These are phyloP conservation scores for Cinnamomum chago DNA, from an alignment of 164 flowering plant species.

Conservation along the genomic window DNA sequence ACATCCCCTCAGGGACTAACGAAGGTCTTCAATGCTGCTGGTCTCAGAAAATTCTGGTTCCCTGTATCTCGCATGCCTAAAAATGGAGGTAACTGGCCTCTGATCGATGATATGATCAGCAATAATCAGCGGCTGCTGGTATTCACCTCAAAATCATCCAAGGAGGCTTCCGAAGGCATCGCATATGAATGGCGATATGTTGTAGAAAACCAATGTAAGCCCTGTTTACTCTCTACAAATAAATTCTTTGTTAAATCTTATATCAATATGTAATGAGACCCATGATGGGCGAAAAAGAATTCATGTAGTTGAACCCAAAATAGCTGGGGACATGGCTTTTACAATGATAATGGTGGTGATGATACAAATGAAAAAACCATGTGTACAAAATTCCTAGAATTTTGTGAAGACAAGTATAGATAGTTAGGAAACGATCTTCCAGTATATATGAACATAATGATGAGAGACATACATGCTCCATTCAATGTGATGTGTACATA, in stretches of 20 bases:
- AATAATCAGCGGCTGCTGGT: slow-evolving; percentile 81
- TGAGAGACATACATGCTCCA: too few relatives aligned
- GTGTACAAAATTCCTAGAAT: too few relatives aligned
- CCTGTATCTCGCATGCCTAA: slow-evolving; percentile 84
- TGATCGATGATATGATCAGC: slow-evolving; percentile 64
- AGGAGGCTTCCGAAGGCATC: slow-evolving; percentile 92
- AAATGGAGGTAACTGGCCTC: slow-evolving; percentile 87
- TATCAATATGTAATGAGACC: too few relatives aligned
- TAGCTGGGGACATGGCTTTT: too few relatives aligned
- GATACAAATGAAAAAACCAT: too few relatives aligned
- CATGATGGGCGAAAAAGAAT: too few relatives aligned
- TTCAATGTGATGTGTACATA: too few relatives aligned
- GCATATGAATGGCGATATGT: slow-evolving; percentile 81
- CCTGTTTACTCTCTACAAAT: background rate
- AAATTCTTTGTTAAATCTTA: background rate
- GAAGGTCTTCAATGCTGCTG: slow-evolving; percentile 72
- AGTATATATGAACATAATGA: too few relatives aligned
- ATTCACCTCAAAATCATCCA: slow-evolving; percentile 71
- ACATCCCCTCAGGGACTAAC: slow-evolving; percentile 67
- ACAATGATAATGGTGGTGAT: too few relatives aligned
- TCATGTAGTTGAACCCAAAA: too few relatives aligned
- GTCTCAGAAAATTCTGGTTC: slow-evolving; percentile 77
- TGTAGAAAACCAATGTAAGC: slow-evolving; percentile 95
- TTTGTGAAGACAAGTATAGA: too few relatives aligned
- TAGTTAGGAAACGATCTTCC: too few relatives aligned